Percentiles rank a stretch among this genome's conserved stretches.
Evolutionary conservation across 805 yeast species (phyloP).

Genomic region (Wickerhamiella dianesei): DNA sequence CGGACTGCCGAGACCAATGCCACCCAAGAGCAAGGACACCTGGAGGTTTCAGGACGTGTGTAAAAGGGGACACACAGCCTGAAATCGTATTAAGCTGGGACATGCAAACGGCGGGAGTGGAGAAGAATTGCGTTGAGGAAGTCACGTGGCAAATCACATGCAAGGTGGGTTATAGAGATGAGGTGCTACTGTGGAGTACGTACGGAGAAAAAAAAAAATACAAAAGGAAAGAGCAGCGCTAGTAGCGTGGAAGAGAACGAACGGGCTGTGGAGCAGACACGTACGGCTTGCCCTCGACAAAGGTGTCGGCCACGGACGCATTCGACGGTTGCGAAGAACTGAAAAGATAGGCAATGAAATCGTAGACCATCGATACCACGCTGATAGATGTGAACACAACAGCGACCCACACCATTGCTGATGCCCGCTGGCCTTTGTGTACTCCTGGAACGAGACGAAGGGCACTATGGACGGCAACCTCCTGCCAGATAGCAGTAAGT

Average conservation of each 20-base stretch:
- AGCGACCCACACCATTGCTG: constrained; percentile 14
- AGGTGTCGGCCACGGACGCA: neutral
- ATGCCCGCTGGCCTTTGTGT: constrained; percentile 13
- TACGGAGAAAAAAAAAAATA: neutral
- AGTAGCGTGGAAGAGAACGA: neutral
- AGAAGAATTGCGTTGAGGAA: too few relatives aligned
- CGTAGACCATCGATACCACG: neutral
- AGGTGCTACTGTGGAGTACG: too few relatives aligned
- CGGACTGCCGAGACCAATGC: neutral
- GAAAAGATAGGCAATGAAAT: neutral
- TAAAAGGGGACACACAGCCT: too few relatives aligned
- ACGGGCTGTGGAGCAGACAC: neutral
- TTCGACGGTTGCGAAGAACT: neutral
- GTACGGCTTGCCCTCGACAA: constrained; percentile 1
- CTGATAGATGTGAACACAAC: constrained; percentile 7
- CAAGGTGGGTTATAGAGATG: too few relatives aligned
- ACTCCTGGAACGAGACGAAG: constrained; percentile 6
- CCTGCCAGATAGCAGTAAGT: constrained; percentile 17
- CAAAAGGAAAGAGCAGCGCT: neutral
- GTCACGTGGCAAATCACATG: too few relatives aligned
- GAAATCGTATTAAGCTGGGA: too few relatives aligned
- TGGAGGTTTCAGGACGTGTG: neutral
- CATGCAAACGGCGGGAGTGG: too few relatives aligned
- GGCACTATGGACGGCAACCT: constrained; percentile 16
- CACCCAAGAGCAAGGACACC: neutral